Evolutionary conservation across 805 yeast genomes (phyloP), one percentile per base, ranked within the genome.

Genomic region (Candida ulmi): DNA sequence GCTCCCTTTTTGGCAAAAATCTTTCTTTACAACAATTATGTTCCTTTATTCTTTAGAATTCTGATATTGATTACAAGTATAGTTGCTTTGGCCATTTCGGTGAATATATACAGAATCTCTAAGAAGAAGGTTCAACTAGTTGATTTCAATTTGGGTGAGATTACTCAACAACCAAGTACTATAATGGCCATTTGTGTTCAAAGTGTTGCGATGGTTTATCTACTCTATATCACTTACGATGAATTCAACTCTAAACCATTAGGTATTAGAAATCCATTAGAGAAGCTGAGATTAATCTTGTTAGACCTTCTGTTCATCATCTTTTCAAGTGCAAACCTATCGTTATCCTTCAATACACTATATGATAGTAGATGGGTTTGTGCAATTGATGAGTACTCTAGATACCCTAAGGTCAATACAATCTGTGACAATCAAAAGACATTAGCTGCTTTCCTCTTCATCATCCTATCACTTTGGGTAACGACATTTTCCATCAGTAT

Each of bases 211-310:
- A 62, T 87, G 19, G 72, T 78, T 0, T 93, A 93, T 57, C 71
- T 88, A 40, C 62, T 80, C 4, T 88, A 86, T 60, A 86, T 91
- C 58, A 79, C 95, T 2, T 80, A 78, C 53, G 98, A 93, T 60
- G 99, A 93, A 61, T 91, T 87, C 61, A 74, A 81, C 18, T 95
- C 96, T 12, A 83, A 87, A 56, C 99, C 98, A 0, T 60, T 93
- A 36, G 99, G 99, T 0, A 68, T 93, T 33, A 73, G 99, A 50
- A 76, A 87, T 45, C 95, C 97, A 0, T 67, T 76, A 43, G 87
- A 84, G 18, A 93, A 93, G 58, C 74, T 93, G 69, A 72, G 85
- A 53, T 71, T 91, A 38, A 76, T 91, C 44, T 67, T 88, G 68
- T 67, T 88, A 49, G 99, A 93, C 58, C 66, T 91, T 31, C 63